phyloP scores from a whole-genome alignment of 83 land plant genomes.

The Picea abies region DNA sequence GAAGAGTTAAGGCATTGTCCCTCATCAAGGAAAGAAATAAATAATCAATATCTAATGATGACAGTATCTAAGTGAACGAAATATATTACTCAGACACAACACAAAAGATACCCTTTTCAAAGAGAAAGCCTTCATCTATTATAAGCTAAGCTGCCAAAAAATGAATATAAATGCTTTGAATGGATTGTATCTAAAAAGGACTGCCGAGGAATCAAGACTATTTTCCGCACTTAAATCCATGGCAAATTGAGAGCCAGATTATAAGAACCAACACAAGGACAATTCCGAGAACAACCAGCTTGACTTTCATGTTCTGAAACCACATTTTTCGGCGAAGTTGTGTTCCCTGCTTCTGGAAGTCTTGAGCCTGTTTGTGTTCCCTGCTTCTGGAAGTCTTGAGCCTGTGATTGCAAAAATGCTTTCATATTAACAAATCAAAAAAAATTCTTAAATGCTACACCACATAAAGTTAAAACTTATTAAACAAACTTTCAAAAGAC shows the following conservation, averaged over 20 bases:
- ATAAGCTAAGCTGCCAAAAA: not conserved
- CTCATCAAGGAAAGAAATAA: too few species aligned
- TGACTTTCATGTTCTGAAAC: constrained; percentile 50
- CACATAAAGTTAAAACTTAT: not conserved
- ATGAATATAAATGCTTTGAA: not conserved
- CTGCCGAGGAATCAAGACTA: not conserved
- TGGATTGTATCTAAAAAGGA: not conserved
- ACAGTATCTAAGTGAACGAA: too few species aligned
- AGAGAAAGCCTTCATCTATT: not conserved
- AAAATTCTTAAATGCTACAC: not conserved
- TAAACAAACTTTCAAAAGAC: not conserved
- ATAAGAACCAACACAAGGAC: constrained; percentile 40
- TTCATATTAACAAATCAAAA: not conserved
- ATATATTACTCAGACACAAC: too few species aligned
- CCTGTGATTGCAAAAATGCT: constrained; percentile 13
- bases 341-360: constrained; percentile 44
- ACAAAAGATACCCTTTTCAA: not conserved
- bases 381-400: constrained; percentile 40
- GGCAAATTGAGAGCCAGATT: constrained; percentile 43
- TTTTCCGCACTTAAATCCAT: too few species aligned
- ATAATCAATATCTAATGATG: too few species aligned
- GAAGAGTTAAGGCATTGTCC: too few species aligned
- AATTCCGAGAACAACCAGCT: constrained; percentile 44
- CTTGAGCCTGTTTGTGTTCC: constrained; percentile 44
- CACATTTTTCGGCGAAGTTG: constrained; percentile 48